Evolutionary conservation across 306 rosid genomes (phyloP).

Genomic region (Cucurbita ficifolia): DNA sequence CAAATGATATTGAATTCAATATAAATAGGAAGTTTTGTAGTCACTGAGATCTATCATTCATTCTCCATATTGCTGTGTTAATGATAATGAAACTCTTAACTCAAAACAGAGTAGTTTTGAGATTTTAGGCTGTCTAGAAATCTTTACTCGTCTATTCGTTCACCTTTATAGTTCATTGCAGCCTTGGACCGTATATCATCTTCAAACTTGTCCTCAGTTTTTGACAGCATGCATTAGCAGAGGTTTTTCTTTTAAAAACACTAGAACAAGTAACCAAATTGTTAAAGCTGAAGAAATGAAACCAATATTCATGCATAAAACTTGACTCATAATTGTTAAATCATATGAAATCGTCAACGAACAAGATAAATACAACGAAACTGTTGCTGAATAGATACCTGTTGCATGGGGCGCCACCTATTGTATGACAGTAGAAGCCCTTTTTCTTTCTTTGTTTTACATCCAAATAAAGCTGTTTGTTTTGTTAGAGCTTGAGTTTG

Average conservation of each 20-base stretch:
- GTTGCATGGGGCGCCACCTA: not conserved
- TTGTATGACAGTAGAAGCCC: slow-evolving; percentile 1
- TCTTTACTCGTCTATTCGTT: not conserved
- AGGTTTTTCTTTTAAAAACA: not conserved
- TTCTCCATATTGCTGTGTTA: not conserved
- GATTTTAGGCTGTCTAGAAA: not conserved
- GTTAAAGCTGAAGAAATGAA: not conserved
- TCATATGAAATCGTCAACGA: too few species aligned
- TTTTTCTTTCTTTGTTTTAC: slow-evolving; percentile 3
- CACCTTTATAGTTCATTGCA: not conserved
- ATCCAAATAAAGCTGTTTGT: not conserved
- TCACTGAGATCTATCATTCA: slow-evolving; percentile 4
- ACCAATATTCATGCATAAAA: not conserved
- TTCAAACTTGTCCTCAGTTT: not conserved
- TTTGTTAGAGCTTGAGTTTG: slow-evolving; percentile 3
- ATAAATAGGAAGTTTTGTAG: slow-evolving; percentile 6
- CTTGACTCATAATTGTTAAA: too few species aligned
- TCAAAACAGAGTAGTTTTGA: not conserved
- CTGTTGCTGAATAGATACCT: not conserved
- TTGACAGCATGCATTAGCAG: not conserved
- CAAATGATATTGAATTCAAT: slow-evolving; percentile 1
- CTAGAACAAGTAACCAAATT: not conserved
- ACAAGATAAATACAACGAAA: not conserved
- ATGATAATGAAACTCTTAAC: not conserved
- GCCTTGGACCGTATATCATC: not conserved